Percentiles rank a stretch among this genome's conserved stretches.
Conservation (phyloP, 1,284 basidiomycete genomes). For the Schizophyllum amplum region DNA sequence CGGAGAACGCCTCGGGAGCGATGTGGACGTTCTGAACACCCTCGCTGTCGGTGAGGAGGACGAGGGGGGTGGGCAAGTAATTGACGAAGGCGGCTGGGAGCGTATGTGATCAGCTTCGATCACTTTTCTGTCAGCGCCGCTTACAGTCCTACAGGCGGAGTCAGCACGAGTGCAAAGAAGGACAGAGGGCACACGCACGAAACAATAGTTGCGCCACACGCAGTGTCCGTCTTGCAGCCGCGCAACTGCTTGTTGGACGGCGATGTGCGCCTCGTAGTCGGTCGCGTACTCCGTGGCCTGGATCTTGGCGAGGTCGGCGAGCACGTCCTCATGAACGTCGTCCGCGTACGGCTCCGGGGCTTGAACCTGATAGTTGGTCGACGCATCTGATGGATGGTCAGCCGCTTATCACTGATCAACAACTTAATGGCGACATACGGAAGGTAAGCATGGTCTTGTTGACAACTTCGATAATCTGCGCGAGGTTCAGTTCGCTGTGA, state of each 20-base stretch:
- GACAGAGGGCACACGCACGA: background rate
- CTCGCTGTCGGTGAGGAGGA: conserved; percentile 36
- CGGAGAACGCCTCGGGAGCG: conserved; percentile 48
- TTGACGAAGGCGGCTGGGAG: conserved; percentile 37
- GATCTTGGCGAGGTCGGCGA: conserved; percentile 42
- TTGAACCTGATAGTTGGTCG: conserved; percentile 13
- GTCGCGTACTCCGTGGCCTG: conserved; percentile 32
- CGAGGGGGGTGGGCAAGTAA: conserved; percentile 46
- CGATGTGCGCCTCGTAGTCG: conserved; percentile 47
- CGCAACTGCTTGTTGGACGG: conserved; percentile 44
- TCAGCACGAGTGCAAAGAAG: background rate
- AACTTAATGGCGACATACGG: conserved; percentile 50
- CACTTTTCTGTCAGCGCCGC: conserved; percentile 8
- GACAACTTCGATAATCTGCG: conserved; percentile 45
- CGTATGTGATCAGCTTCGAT: background rate
- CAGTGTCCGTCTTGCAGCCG: conserved; percentile 52
- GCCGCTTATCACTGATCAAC: background rate
- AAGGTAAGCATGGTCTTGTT: conserved; percentile 49
- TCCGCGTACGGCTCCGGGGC: conserved; percentile 45
- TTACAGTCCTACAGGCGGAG: conserved; percentile 31
- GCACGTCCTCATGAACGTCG: conserved; percentile 49
- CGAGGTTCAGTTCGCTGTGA: conserved; percentile 1
- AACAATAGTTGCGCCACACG: conserved; percentile 46
- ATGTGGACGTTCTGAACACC: conserved; percentile 44
- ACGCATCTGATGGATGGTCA: background rate